Base-by-base conservation (phyloP, 306 rosid species). In the Senna siamea region DNA sequence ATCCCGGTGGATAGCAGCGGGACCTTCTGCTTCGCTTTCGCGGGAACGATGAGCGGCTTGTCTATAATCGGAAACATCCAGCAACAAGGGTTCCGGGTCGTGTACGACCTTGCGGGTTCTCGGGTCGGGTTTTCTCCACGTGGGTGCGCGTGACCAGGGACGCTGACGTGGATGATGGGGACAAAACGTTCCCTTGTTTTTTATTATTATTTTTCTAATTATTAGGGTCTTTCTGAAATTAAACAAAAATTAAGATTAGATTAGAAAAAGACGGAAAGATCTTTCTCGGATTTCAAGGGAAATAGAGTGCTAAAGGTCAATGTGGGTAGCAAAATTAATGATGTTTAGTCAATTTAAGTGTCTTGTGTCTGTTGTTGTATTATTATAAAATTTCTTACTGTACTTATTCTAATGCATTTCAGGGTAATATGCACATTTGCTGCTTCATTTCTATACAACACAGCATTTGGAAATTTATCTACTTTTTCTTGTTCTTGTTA, bases 11-110 rank as follows among this genome's bases (percentile, higher is more conserved):
- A 89, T 34, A 76, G 19, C n/a, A 70, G 76, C 43, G 92, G 90
- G 0, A 86, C 56, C 3, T 89, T 89, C 72, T 89, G 92, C 83
- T 89, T 89, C 57, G 92, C 96, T 2, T 87, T 89, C 54, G 96
- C 96, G 8, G 96, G 86, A 1, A 87, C 96, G 4, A 75, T 78
- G 82, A 71, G 90, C 32, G 89, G 96, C 18, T 70, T 89, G 77
- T 89, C 96, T 5, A 87, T 89, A 1, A 75, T 89, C 5, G 96
- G 96, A 7, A 89, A 89, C 60, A 89, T 89, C 68, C 92, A 89
- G 87, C 96, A 89, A 72, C 92, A 89, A 79, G 92, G 95, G 5
- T 85, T 87, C 30, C 87, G 92, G 69, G 82, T 89, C 2, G 92
- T 83, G 6, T 89, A 81, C 55, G 90, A 89, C 53, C 61, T 89